phyloP scores from a whole-genome alignment of 2,329 filamentous ascomycete genomes.

The Basipetospora chlamydospora region DNA sequence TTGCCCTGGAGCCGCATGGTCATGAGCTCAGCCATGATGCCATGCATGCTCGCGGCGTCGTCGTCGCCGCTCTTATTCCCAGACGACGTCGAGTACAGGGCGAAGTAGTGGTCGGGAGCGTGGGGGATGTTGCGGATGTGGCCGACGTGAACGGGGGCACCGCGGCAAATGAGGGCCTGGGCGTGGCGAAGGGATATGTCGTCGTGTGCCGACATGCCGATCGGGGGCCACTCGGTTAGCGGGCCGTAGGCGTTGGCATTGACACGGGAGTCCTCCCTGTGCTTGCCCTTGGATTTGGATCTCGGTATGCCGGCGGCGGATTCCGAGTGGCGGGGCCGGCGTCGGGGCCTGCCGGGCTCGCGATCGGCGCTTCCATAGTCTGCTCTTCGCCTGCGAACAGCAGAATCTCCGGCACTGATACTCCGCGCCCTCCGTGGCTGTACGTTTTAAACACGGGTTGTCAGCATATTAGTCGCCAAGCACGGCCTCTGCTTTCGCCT shows the following conservation, averaged over 20 bases:
- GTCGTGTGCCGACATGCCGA: constrained; percentile 30
- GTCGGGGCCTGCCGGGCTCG: constrained; percentile 17
- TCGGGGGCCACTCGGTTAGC: constrained; percentile 35
- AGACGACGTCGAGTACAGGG: constrained; percentile 17
- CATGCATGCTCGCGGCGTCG: constrained; percentile 35
- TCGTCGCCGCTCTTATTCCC: constrained; percentile 29
- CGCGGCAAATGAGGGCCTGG: constrained; percentile 41
- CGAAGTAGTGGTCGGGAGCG: constrained; percentile 38
- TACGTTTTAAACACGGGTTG: constrained; percentile 19
- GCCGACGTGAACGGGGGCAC: constrained; percentile 42
- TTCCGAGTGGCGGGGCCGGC: constrained; percentile 26
- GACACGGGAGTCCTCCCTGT: constrained; percentile 18
- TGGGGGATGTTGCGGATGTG: constrained; percentile 39
- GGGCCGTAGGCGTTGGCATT: constrained; percentile 13
- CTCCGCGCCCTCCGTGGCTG: constrained; percentile 15
- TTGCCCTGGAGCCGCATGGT: constrained; percentile 33
- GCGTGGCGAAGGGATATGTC: constrained; percentile 39
- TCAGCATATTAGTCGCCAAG: too few species aligned
- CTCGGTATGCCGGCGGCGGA: constrained; percentile 11
- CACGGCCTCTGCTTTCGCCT: too few species aligned
- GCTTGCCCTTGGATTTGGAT: constrained; percentile 23
- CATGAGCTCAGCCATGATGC: constrained; percentile 44
- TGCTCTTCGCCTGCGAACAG: constrained; percentile 12
- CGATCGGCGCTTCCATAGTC: not conserved
- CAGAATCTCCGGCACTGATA: constrained; percentile 17